A percentile compares a stretch with the other conserved stretches of the same genome.
Conservation (phyloP, 2,329 filamentous ascomycete genomes). For the Cladosporium sp. region DNA sequence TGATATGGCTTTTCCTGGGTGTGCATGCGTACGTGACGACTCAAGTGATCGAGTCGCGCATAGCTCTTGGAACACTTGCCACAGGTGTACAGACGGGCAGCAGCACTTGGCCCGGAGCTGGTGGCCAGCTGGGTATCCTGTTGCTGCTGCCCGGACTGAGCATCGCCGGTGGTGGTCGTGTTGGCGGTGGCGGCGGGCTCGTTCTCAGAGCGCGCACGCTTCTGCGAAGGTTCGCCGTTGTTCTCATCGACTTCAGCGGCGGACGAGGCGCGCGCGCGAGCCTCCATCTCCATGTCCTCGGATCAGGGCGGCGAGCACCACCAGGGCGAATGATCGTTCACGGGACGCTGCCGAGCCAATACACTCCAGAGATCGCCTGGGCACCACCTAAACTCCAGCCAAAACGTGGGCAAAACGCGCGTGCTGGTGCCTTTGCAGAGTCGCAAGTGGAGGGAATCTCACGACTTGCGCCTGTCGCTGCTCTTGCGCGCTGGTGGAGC, state of each 20-base stretch:
- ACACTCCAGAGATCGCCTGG: conserved; percentile 11
- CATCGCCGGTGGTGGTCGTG: conserved; percentile 14
- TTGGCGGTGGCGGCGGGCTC: conserved; percentile 7
- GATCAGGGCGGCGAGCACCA: background rate
- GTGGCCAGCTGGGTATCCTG: conserved; percentile 17
- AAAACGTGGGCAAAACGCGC: conserved; percentile 16
- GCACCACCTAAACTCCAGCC: conserved; percentile 15
- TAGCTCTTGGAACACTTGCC: conserved; percentile 56
- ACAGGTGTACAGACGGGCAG: conserved; percentile 48
- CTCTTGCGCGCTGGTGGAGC: conserved; percentile 14
- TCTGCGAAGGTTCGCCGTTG: conserved; percentile 26
- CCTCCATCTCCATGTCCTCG: conserved; percentile 16
- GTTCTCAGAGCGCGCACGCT: conserved; percentile 27
- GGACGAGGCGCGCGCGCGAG: conserved; percentile 22
- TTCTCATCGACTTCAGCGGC: conserved; percentile 23
- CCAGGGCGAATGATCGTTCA: background rate
- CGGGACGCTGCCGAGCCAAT: conserved; percentile 20
- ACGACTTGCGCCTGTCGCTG: background rate
- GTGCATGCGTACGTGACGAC: conserved; percentile 55
- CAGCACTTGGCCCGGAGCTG: conserved; percentile 23
- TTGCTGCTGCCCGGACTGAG: background rate
- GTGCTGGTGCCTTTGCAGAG: conserved; percentile 5
- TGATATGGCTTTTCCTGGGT: conserved; percentile 49
- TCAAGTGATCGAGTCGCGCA: conserved; percentile 55
- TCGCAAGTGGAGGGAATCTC: conserved; percentile 20